A percentile compares a stretch with the other conserved stretches of the same genome.
These are phyloP conservation scores for Nakazawaea molendinolei DNA, from an alignment of 805 yeast genomes.

Conservation along the genomic window DNA sequence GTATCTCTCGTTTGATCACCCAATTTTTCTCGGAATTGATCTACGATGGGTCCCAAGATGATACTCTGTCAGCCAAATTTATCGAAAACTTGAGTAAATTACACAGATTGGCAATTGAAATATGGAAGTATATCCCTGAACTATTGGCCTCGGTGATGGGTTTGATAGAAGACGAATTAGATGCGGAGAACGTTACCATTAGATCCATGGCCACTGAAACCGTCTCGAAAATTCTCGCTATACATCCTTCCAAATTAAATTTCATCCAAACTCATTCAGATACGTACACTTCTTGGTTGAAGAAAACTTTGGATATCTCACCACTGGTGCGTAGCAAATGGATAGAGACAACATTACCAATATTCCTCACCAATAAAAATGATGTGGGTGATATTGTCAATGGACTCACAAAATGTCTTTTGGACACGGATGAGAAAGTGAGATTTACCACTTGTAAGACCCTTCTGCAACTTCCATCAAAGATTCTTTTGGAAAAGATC, in stretches of 20 bases:
- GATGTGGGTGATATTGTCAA: slow-evolving; percentile 47
- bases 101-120: slow-evolving; percentile 54
- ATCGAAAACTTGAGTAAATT: slow-evolving; percentile 47
- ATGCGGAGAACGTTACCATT: slow-evolving; percentile 58
- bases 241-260: slow-evolving; percentile 42
- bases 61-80: slow-evolving; percentile 15
- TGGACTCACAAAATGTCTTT: slow-evolving; percentile 60
- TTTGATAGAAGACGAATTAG: slow-evolving; percentile 69
- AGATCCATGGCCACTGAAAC: slow-evolving; percentile 68
- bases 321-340: slow-evolving; percentile 61
- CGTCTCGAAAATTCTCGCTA: slow-evolving; percentile 57
- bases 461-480: slow-evolving; percentile 39
- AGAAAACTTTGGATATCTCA: slow-evolving; percentile 65
- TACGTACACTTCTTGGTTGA: slow-evolving; percentile 67
- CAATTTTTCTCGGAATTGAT: slow-evolving; percentile 74
- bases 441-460: slow-evolving; percentile 54
- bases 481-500: slow-evolving; percentile 40
- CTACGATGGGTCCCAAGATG: slow-evolving; percentile 36
- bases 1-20: slow-evolving; percentile 69
- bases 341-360: slow-evolving; percentile 50
- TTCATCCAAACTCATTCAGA: slow-evolving; percentile 52
- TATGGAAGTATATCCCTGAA: slow-evolving; percentile 79
- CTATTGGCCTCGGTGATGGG: slow-evolving; percentile 69
- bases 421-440: slow-evolving; percentile 72
- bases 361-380: slow-evolving; percentile 33